phyloP scores from a whole-genome alignment of 2,329 filamentous ascomycete genomes.

The Colletotrichum trifolii region DNA sequence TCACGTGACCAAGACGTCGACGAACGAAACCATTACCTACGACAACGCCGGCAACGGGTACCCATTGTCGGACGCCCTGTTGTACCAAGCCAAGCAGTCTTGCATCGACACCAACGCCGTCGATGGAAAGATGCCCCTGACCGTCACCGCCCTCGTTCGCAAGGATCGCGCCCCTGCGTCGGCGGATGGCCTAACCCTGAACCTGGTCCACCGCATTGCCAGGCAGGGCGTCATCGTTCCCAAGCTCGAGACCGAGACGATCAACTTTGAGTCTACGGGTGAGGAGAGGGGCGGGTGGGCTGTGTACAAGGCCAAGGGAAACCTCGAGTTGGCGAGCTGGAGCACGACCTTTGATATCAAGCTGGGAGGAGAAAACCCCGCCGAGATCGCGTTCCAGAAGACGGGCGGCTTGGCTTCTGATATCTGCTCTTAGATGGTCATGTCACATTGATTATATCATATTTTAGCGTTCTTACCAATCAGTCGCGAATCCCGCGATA shows the following conservation, averaged over 20 bases:
- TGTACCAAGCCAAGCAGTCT: conserved; percentile 38
- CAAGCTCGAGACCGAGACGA: conserved; percentile 22
- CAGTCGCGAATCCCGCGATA: no score
- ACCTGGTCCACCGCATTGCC: conserved; percentile 23
- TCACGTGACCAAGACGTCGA: conserved; percentile 37
- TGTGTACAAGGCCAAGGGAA: conserved; percentile 17
- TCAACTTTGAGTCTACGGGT: conserved; percentile 20
- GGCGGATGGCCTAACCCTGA: conserved; percentile 19
- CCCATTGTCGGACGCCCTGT: conserved; percentile 37
- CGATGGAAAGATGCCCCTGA: conserved; percentile 15
- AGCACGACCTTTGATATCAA: conserved; percentile 33
- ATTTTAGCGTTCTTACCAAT: no score
- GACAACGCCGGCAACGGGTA: conserved; percentile 39
- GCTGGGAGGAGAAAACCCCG: conserved; percentile 13
- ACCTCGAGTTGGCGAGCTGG: conserved; percentile 15
- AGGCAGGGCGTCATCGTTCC: conserved; percentile 33
- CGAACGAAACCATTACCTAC: conserved; percentile 33
- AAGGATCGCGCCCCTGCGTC: conserved; percentile 20
- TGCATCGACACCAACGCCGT: conserved; percentile 24
- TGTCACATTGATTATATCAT: no score
- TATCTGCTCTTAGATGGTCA: conserved; percentile 2
- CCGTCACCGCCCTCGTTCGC: conserved; percentile 19
- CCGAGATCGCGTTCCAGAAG: conserved; percentile 21
- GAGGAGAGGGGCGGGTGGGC: conserved; percentile 26
- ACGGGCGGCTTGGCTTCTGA: background rate